Evolutionary conservation across 345 rosid genomes (phyloP).

Genomic region (Citropsis articulata): DNA sequence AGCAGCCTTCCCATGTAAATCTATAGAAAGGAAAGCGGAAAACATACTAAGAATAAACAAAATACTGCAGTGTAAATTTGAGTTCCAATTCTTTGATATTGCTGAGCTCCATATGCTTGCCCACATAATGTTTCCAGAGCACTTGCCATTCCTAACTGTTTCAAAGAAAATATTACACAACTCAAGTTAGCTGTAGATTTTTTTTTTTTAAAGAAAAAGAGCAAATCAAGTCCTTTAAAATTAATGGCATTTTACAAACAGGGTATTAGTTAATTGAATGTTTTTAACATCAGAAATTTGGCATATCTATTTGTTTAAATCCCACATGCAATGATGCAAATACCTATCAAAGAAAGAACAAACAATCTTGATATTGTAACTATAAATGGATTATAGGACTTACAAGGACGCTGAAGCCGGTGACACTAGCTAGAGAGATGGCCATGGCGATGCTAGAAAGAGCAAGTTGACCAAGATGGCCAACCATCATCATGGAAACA

Average conservation of each 20-base stretch:
- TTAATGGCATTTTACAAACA: background rate
- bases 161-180: background rate
- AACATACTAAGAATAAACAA: conserved; percentile 34
- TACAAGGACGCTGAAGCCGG: conserved; percentile 74
- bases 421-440: conserved; percentile 57
- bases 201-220: too few relatives aligned
- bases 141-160: conserved; percentile 71
- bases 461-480: conserved; percentile 69
- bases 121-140: conserved; percentile 83
- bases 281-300: too few relatives aligned
- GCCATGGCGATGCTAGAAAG: conserved; percentile 82
- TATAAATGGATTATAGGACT: too few relatives aligned
- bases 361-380: too few relatives aligned
- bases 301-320: background rate
- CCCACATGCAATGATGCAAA: background rate
- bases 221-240: background rate
- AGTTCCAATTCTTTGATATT: conserved; percentile 49
- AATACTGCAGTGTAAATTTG: conserved; percentile 60
- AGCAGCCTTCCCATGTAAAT: conserved; percentile 51
- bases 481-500: conserved; percentile 68
- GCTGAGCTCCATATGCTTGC: conserved; percentile 78
- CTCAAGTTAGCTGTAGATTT: background rate
- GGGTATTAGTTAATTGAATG: background rate
- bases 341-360: background rate
- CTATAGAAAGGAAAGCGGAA: conserved; percentile 59